Base-by-base conservation (phyloP, 495 filamentous ascomycete genomes). In the Podospora comata region DNA sequence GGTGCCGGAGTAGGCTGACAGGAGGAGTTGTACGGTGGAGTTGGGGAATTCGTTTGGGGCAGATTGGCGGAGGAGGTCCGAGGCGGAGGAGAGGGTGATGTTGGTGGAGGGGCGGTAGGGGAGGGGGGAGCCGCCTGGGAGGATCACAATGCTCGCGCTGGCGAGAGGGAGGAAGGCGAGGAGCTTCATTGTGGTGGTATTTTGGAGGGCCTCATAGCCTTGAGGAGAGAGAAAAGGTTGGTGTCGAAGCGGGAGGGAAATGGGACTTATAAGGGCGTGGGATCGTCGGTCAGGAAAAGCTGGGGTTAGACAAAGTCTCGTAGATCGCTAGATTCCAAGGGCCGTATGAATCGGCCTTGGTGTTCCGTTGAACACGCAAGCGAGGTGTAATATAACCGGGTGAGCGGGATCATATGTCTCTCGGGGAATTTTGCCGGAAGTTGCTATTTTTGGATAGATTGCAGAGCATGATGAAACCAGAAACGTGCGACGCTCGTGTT, bases 1-100 rank as follows among this genome's bases (percentile, higher is more conserved):
- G 57, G 67, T 71, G 26, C 53, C 64, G 55, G 23, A 44, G 64
- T 65, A 59, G 18, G 59, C 65, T 5, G 67, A 67, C 20, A 68
- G 57, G 34, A 66, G 59, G 59, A 70, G 54, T 15, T 62, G 19
- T 11, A 62, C 58, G 9, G 68, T 57, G 2, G 58, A 44, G 64
- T 63, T 63, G 32, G 64, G 64, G 54, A 70, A 66, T 23, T 70
- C 64, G 54, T 32, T 30, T 0, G 64, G 32, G 30, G 68, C 60
- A 0, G 48, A 53, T 34, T 23, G 27, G n/a, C 64, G 64, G 11
- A 70, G 68, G 28, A 69, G 30, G 16, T 63, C 61, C 5, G 28
- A 16, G 61, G 61, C 61, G 13, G 61, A 44, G 28, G 20, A 32
- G 60, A 62, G 20, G 27, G 32, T 44, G 13, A 20, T 20, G n/a